Percentiles rank a stretch among this genome's conserved stretches.
These are phyloP conservation scores for Solanum virginianum DNA, from an alignment of 257 asterid species.

Conservation along the genomic window DNA sequence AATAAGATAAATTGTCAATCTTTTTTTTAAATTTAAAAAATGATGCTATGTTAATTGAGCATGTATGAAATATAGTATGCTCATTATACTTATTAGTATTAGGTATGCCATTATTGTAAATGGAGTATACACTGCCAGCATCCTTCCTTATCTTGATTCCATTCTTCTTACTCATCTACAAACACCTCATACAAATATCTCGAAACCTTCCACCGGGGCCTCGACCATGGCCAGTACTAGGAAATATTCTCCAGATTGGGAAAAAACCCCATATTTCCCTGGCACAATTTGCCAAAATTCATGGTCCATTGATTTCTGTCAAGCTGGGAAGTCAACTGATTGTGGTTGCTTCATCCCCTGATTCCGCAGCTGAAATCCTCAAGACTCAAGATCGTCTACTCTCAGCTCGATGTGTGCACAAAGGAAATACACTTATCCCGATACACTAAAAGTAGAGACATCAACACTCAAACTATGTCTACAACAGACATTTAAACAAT, in stretches of 20 bases:
- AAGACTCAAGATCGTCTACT: conserved; percentile 20
- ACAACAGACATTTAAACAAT: conserved; percentile 9
- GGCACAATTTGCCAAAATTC: conserved; percentile 10
- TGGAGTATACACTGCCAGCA: background rate
- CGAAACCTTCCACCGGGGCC: conserved; percentile 10
- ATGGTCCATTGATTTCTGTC: conserved; percentile 33
- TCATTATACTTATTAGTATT: too few species aligned
- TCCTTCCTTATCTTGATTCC: background rate
- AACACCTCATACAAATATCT: background rate
- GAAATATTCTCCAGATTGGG: conserved; percentile 3
- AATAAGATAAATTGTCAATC: too few species aligned
- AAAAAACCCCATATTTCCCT: background rate
- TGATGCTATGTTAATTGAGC: too few species aligned
- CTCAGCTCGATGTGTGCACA: conserved; percentile 17
- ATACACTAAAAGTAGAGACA: too few species aligned
- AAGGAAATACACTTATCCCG: too few species aligned
- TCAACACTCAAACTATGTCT: conserved; percentile 9
- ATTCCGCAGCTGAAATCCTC: conserved; percentile 26
- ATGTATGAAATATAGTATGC: too few species aligned
- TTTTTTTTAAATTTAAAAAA: too few species aligned
- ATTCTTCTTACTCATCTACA: background rate
- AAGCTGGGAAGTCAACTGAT: conserved; percentile 16
- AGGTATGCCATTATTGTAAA: conserved; percentile 3
- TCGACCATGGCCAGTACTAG: conserved; percentile 9
- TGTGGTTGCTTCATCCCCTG: conserved; percentile 34